These are phyloP conservation scores for Aquilaria agallochum DNA, from an alignment of 441 rosid genomes.

Conservation along the genomic window DNA sequence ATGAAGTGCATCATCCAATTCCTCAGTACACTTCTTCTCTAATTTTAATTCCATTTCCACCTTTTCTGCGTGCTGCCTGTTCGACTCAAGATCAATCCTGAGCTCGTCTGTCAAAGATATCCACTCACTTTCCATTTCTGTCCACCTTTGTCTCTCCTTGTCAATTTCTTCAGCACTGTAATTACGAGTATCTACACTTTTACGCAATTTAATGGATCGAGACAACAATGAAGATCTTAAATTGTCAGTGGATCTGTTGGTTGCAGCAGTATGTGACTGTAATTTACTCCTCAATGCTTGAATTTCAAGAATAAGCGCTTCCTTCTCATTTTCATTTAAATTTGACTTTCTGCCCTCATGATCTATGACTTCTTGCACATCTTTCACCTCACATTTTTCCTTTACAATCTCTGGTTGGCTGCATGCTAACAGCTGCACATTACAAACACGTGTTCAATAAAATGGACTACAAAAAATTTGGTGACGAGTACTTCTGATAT, in stretches of 20 bases:
- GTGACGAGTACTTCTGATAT: slow-evolving; percentile 1
- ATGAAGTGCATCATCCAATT: slow-evolving; percentile 80
- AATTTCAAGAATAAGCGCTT: slow-evolving; percentile 74
- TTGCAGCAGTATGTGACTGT: slow-evolving; percentile 37
- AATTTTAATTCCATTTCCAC: slow-evolving; percentile 55
- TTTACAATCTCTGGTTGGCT: slow-evolving; percentile 22
- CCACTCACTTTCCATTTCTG: slow-evolving; percentile 97
- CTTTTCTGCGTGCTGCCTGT: slow-evolving; percentile 68
- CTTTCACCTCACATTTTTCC: slow-evolving; percentile 47
- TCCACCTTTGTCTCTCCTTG: slow-evolving; percentile 76
- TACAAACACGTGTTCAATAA: neutral
- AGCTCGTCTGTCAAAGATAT: slow-evolving; percentile 84
- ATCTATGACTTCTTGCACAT: slow-evolving; percentile 40
- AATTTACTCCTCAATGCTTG: slow-evolving; percentile 56
- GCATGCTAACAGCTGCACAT: slow-evolving; percentile 10
- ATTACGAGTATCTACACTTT: slow-evolving; percentile 35
- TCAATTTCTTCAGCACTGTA: slow-evolving; percentile 53
- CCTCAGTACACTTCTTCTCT: slow-evolving; percentile 68
- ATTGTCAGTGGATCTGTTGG: slow-evolving; percentile 51
- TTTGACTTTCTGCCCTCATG: slow-evolving; percentile 11
- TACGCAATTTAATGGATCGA: slow-evolving; percentile 56
- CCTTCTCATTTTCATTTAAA: slow-evolving; percentile 57
- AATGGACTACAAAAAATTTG: neutral
- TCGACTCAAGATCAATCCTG: slow-evolving; percentile 77
- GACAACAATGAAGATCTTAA: slow-evolving; percentile 71